Base-by-base conservation (phyloP, 495 filamentous ascomycete species). In the Usnea hakonensis region DNA sequence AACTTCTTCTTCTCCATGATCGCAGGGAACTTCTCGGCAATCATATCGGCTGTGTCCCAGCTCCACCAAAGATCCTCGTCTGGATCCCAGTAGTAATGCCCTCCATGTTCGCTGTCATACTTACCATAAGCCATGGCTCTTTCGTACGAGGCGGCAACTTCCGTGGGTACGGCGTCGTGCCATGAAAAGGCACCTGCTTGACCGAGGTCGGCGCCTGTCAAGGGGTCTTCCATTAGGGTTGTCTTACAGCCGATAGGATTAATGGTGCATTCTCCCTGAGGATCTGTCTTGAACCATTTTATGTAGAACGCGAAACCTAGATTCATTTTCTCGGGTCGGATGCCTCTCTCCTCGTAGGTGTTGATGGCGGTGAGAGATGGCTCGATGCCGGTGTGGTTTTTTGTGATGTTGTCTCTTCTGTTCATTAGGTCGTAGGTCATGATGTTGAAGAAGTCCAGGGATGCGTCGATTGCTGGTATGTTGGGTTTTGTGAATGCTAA, bases 391-490 rank as follows among this genome's bases (percentile, higher is more conserved):
- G 81, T 87, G 67, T 88, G 85, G 67, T 90, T 87, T 60, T 79
- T 81, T 6, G 87, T 90, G 13, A 82, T 72, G 63, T 76, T 83
- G 67, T 90, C 84, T 21, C 88, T 84, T 26, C 88, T 82, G 74
- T 90, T 90, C 81, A 88, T 87, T 57, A 91, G 69, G 65, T 91
- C 88, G 73, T 91, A 91, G 26, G 81, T 83, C 88, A 91, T 91
- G 57, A 91, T 79, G 68, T 90, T 91, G 68, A 90, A 75, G 72
- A 88, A 87, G 70, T 90, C 87, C 13, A 90, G 76, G 1, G 83
- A 80, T 52, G 74, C 67, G 74, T 78, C 84, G 69, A 91, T 88
- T 53, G 73, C 68, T 2, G 87, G 86, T 0, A 87, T 77, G 1
- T 81, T 85, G 35, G 81, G 70, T n/a, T 75, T 67, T 10, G 82